Evolutionary conservation across 441 rosid genomes (phyloP).

Genomic region (Iberis amara): DNA sequence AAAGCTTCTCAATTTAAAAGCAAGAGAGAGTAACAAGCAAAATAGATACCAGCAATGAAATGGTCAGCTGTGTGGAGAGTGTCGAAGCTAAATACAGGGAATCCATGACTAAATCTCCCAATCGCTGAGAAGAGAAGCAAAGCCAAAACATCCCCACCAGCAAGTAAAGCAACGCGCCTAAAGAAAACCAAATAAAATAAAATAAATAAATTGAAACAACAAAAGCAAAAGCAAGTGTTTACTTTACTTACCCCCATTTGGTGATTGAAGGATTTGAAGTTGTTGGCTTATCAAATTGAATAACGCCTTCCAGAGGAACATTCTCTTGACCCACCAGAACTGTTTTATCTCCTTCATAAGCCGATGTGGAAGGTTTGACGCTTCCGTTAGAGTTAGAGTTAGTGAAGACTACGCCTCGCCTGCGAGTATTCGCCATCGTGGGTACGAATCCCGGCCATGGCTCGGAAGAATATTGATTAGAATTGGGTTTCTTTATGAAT

Average conservation of each 20-base stretch:
- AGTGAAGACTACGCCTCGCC: constrained; percentile 32
- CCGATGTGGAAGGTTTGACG: constrained; percentile 33
- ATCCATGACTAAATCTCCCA: constrained; percentile 88
- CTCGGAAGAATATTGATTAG: background rate
- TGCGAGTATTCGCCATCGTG: constrained; percentile 1
- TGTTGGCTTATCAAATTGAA: constrained; percentile 72
- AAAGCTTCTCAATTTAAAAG: background rate
- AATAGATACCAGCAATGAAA: constrained; percentile 65
- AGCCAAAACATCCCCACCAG: constrained; percentile 88
- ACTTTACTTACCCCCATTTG: constrained; percentile 64
- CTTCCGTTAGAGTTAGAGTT: constrained; percentile 44
- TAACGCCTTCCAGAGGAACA: constrained; percentile 83
- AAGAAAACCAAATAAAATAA: background rate
- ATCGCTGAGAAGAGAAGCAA: constrained; percentile 69
- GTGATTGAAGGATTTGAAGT: constrained; percentile 42
- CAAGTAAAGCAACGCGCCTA: constrained; percentile 72
- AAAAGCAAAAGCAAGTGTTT: background rate
- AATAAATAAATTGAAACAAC: background rate
- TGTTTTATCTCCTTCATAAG: constrained; percentile 34
- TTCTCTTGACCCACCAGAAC: constrained; percentile 56
- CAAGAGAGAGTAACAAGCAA: background rate
- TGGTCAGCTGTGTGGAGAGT: constrained; percentile 87
- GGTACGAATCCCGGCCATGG: constrained; percentile 21
- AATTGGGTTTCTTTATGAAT: constrained; percentile 22
- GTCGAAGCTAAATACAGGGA: constrained; percentile 51